phyloP scores from a whole-genome alignment of 805 yeast species.

The Ogataea polymorpha region DNA sequence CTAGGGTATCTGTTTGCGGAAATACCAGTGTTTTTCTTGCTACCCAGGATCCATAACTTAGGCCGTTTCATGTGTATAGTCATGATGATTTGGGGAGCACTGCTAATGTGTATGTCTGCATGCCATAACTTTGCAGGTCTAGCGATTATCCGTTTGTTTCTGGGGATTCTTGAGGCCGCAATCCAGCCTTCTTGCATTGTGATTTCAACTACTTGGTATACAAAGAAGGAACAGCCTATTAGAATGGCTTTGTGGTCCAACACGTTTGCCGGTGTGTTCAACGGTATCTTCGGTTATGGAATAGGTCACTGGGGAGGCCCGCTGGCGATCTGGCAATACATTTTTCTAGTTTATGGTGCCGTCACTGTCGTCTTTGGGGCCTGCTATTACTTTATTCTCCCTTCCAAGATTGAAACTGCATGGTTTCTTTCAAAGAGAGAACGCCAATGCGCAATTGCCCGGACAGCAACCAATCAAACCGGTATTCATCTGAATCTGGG shows the following conservation, averaged over 20 bases:
- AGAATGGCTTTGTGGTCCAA: conserved; percentile 33
- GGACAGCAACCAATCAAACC: conserved; percentile 34
- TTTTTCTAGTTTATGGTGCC: conserved; percentile 34
- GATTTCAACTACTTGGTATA: conserved; percentile 36
- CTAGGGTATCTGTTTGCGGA: conserved; percentile 62
- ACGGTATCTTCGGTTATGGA: conserved; percentile 34
- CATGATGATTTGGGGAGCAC: conserved; percentile 44
- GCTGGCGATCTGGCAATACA: conserved; percentile 30
- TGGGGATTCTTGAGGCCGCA: conserved; percentile 43
- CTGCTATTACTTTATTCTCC: conserved; percentile 28
- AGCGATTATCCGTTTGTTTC: conserved; percentile 43
- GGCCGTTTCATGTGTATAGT: conserved; percentile 34
- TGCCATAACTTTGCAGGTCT: conserved; percentile 47
- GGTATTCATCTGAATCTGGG: conserved; percentile 39
- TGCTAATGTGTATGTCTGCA: conserved; percentile 45
- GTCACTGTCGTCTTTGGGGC: conserved; percentile 34
- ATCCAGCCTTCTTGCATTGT: conserved; percentile 36
- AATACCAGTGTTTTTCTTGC: conserved; percentile 41
- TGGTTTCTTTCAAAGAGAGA: conserved; percentile 37
- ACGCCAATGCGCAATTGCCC: conserved; percentile 32
- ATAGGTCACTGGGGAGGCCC: conserved; percentile 28
- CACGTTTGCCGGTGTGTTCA: conserved; percentile 31
- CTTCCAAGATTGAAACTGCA: conserved; percentile 35
- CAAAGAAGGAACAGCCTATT: conserved; percentile 31
- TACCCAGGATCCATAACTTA: conserved; percentile 32